Conservation (phyloP, 352 stramenopile species). For the Thalassiosira livingstoniorum region DNA sequence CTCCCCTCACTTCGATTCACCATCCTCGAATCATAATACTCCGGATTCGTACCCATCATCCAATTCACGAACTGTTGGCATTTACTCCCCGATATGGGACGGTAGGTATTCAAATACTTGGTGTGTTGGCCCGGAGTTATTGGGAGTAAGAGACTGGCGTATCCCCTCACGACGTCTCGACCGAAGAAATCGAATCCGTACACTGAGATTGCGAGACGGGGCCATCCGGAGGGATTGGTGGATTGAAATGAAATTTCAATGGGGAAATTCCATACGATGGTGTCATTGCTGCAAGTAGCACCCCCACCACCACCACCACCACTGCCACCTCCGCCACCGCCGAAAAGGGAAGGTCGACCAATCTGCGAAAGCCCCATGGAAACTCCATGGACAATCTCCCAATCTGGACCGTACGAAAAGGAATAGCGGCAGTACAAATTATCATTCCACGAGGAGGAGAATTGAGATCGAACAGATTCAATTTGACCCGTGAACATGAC, state of each 20-base stretch:
- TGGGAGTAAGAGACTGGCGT: slow-evolving; percentile 90
- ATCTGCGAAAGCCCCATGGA: slow-evolving; percentile 90
- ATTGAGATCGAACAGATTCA: slow-evolving; percentile 43
- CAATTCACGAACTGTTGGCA: slow-evolving; percentile 91
- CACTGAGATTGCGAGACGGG: slow-evolving; percentile 90
- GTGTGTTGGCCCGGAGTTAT: slow-evolving; percentile 80
- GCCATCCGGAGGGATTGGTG: slow-evolving; percentile 95
- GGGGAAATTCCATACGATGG: slow-evolving; percentile 94
- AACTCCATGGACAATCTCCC: slow-evolving; percentile 89
- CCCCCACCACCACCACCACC: slow-evolving; percentile 18
- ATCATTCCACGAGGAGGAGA: slow-evolving; percentile 81
- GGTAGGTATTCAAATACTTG: slow-evolving; percentile 89
- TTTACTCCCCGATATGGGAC: slow-evolving; percentile 88
- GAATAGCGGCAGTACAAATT: slow-evolving; percentile 94
- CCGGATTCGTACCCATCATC: slow-evolving; percentile 89
- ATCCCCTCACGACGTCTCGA: slow-evolving; percentile 91
- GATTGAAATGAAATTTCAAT: slow-evolving; percentile 95
- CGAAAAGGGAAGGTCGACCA: slow-evolving; percentile 82
- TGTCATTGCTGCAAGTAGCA: slow-evolving; percentile 38
- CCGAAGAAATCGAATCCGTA: slow-evolving; percentile 90
- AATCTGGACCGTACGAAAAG: slow-evolving; percentile 92
- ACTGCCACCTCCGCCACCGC: slow-evolving; percentile 15
- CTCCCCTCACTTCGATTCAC: slow-evolving; percentile 68
- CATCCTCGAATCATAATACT: slow-evolving; percentile 89
- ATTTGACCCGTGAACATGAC: slow-evolving; percentile 71